Conservation (phyloP, 208 protist genomes). For the Angomonas deanei region DNA sequence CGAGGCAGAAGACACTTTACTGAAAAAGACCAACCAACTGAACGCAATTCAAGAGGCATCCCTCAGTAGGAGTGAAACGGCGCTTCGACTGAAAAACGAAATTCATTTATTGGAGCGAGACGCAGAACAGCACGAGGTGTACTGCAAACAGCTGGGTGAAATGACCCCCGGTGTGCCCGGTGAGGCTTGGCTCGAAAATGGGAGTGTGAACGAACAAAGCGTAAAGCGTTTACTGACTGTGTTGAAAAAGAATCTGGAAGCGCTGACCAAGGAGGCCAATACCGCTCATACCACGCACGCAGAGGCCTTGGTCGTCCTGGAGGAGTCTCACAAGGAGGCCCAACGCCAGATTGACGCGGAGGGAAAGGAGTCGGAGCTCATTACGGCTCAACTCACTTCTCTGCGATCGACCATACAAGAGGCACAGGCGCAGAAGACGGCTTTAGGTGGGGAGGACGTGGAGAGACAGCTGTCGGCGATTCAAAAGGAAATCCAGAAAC, state of each 20-base stretch:
- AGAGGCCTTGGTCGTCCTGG: constrained; percentile 11
- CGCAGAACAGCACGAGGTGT: constrained; percentile 36
- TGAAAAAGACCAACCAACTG: constrained; percentile 23
- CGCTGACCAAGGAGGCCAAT: constrained; percentile 7
- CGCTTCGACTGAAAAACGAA: constrained; percentile 24
- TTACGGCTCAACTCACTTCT: constrained; percentile 8
- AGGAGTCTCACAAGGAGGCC: constrained; percentile 19
- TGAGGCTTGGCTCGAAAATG: constrained; percentile 31
- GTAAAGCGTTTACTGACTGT: constrained; percentile 19
- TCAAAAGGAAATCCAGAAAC: constrained; percentile 18
- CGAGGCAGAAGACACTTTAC: constrained; percentile 22
- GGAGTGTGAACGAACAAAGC: constrained; percentile 41
- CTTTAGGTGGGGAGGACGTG: background rate
- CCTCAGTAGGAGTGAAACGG: constrained; percentile 29
- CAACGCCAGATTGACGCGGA: constrained; percentile 46
- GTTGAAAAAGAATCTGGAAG: constrained; percentile 18
- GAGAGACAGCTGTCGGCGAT: background rate
- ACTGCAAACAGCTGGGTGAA: constrained; percentile 25
- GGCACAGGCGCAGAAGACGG: constrained; percentile 9
- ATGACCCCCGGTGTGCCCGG: constrained; percentile 16
- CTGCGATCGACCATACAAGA: constrained; percentile 12
- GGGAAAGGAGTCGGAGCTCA: constrained; percentile 61
- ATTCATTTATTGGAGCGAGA: constrained; percentile 48
- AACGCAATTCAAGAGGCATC: constrained; percentile 15
- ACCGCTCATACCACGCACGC: constrained; percentile 4